Percentiles rank a stretch among this genome's conserved stretches.
Evolutionary conservation across 805 yeast genomes (phyloP).

Genomic region (Clavispora fructus): DNA sequence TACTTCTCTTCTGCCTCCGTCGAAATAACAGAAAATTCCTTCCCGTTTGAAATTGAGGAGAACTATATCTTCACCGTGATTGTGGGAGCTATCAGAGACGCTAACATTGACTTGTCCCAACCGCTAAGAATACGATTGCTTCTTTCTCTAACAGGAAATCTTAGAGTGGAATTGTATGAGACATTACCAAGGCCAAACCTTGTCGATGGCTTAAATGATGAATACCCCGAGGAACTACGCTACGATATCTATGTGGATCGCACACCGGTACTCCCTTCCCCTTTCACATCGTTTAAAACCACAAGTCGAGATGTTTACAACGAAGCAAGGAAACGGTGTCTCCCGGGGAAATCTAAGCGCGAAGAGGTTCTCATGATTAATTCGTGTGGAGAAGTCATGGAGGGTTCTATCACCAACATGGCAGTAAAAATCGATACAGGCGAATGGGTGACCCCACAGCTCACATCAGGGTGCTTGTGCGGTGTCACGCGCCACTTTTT

Average conservation of each 20-base stretch:
- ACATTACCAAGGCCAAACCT: slow-evolving; percentile 22
- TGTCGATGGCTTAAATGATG: slow-evolving; percentile 22
- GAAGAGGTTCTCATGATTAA: slow-evolving; percentile 71
- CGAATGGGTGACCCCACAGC: slow-evolving; percentile 77
- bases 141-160: slow-evolving; percentile 23
- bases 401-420: slow-evolving; percentile 78
- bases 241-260: slow-evolving; percentile 66
- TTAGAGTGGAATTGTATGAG: slow-evolving; percentile 29
- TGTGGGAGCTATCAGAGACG: slow-evolving; percentile 20
- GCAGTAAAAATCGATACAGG: slow-evolving; percentile 51
- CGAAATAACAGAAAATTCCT: not conserved
- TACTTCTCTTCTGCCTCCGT: slow-evolving; percentile 36
- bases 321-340: slow-evolving; percentile 50
- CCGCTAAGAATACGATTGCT: slow-evolving; percentile 33
- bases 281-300: slow-evolving; percentile 85
- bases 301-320: slow-evolving; percentile 63
- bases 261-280: slow-evolving; percentile 50
- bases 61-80: slow-evolving; percentile 34
- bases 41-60: slow-evolving; percentile 34
- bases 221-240: slow-evolving; percentile 10
- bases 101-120: slow-evolving; percentile 16
- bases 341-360: slow-evolving; percentile 37
- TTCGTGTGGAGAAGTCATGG: slow-evolving; percentile 55
- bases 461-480: slow-evolving; percentile 74
- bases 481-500: slow-evolving; percentile 75